These are phyloP conservation scores for Coniochaeta hoffmannii DNA, from an alignment of 2,329 filamentous ascomycete species.

Conservation along the genomic window DNA sequence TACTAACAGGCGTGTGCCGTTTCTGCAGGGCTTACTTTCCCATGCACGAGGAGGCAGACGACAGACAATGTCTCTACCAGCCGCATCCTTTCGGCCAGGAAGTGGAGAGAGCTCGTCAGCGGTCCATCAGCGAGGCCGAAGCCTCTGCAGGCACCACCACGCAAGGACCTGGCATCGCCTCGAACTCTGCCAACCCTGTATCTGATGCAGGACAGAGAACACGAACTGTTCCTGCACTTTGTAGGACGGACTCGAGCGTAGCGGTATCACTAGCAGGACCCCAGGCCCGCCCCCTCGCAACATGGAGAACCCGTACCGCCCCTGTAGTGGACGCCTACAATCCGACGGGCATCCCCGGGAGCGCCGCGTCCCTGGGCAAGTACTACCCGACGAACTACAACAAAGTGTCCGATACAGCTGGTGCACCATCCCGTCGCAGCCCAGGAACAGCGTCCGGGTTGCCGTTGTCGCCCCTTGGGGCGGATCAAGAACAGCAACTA, in stretches of 20 bases:
- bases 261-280: neutral
- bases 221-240: neutral
- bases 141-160: neutral
- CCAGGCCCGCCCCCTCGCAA: neutral
- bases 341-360: conserved; percentile 39
- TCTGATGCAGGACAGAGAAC: neutral
- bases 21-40: conserved; percentile 50
- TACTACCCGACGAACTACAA: conserved; percentile 58
- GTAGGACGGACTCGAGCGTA: neutral
- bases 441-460: conserved; percentile 14
- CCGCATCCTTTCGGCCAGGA: conserved; percentile 45
- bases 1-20: neutral
- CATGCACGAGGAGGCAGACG: conserved; percentile 42
- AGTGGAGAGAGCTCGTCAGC: conserved; percentile 28
- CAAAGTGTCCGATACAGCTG: conserved; percentile 16
- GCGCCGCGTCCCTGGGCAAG: conserved; percentile 48
- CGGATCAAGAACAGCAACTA: conserved; percentile 42
- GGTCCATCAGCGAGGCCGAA: conserved; percentile 12
- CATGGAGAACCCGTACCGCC: neutral
- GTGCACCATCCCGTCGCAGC: conserved; percentile 29
- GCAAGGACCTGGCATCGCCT: neutral
- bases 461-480: conserved; percentile 28
- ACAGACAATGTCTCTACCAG: conserved; percentile 34
- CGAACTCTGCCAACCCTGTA: neutral
- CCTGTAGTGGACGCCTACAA: conserved; percentile 25